Conservation (phyloP, 768 basidiomycete genomes). For the Boletus tomentosulus region DNA sequence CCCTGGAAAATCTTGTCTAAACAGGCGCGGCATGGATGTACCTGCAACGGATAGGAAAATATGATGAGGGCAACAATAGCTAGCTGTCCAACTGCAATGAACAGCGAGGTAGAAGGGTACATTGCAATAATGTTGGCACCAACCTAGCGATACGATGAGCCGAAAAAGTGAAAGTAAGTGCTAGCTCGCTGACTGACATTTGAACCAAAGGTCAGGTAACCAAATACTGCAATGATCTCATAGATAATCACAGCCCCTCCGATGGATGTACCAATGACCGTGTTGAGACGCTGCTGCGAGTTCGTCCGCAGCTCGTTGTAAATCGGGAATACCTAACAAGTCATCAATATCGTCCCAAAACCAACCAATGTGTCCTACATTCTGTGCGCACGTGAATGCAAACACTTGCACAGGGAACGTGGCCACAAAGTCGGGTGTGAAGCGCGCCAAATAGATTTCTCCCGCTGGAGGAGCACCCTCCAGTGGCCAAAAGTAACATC, state of each 20-base stretch:
- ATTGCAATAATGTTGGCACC: constrained; percentile 92
- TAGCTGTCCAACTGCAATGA: constrained; percentile 89
- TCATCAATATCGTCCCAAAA: constrained; percentile 5
- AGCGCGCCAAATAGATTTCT: constrained; percentile 65
- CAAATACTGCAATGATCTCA: constrained; percentile 83
- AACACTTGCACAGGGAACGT: constrained; percentile 94
- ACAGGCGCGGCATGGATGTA: constrained; percentile 89
- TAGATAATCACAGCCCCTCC: constrained; percentile 81
- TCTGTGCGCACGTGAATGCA: constrained; percentile 90
- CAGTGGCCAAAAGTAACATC: constrained; percentile 73
- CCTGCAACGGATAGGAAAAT: constrained; percentile 92
- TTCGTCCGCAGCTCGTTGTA: constrained; percentile 88
- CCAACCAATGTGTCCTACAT: constrained; percentile 47
- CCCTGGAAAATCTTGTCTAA: constrained; percentile 83
- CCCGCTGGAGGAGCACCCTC: constrained; percentile 60
- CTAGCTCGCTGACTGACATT: constrained; percentile 44
- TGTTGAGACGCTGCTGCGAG: constrained; percentile 79
- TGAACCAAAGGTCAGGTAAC: constrained; percentile 91
- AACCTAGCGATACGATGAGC: constrained; percentile 45
- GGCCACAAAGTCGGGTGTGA: constrained; percentile 73
- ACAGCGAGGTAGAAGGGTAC: constrained; percentile 86
- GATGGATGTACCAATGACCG: constrained; percentile 83
- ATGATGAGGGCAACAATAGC: constrained; percentile 89
- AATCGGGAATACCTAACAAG: constrained; percentile 77
- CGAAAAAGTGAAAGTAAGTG: background rate